Base-by-base conservation (phyloP, 805 yeast genomes). In the Starmerella sp. region DNA sequence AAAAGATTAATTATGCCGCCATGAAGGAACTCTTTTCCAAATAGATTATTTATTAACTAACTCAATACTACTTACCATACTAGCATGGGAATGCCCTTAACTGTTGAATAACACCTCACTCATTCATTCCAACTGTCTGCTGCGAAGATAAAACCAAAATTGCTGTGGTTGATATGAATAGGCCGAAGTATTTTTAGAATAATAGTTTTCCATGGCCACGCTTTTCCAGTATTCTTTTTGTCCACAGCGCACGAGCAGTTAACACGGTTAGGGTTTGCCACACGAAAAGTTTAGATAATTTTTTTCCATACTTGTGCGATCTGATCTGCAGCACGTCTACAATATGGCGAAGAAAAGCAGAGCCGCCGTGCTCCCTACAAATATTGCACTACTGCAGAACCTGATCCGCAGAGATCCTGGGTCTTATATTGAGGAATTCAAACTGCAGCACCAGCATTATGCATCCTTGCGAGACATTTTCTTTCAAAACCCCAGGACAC, bases 361-460 rank as follows among this genome's bases (percentile, higher is more conserved):
- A 78, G 93, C 96, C 31, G 96, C 97, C 47, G 77, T 90, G 55
- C 74, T 91, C 67, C 97, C 97, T 10, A 86, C 89, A 17, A 93
- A 93, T 70, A 85, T 93, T 66, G 90, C 95, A 39, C 73, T 91
- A 59, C 72, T 93, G 57, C 98, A 93, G 72, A 93, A 93, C 69
- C 76, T 93, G 60, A 95, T 93, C 9, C 84, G 90, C 63, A 77
- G 97, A 64, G 98, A 93, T 68, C 97, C 98, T 2, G 85, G 79
- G 63, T 90, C 97, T 0, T 93, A 93, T 68, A 81, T 81, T 57
- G 98, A 93, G 70, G 99, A 93, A 69, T 93, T 93, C 69, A 69
- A 84, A 41, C 93, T 89, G 64, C 98, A 93, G 67, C 88, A 84
- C 67, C 80, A 93, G 52, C 97, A 93, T 69, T 93, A 93, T 70